Evolutionary conservation across 2,329 filamentous ascomycete species (phyloP), one percentile per base, ranked within the genome.

Genomic region (Stylonectria norvegica): DNA sequence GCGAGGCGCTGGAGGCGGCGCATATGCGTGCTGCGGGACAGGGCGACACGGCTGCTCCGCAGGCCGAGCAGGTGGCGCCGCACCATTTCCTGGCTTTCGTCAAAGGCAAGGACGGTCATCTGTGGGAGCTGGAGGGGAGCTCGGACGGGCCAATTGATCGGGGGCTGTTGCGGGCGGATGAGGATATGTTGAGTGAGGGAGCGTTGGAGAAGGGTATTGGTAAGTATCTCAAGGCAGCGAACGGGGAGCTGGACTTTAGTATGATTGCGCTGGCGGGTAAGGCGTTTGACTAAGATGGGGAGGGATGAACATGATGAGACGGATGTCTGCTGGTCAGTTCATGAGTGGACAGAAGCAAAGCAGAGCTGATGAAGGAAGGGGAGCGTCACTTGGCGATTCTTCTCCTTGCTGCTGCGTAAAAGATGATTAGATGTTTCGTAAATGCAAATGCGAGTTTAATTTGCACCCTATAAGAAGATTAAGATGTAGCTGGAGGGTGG

Each of bases 11-110:
- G 42, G 87, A 91, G 63, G 75, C 71, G 34, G 86, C 85, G 1
- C 86, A 93, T 64, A 80, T 81, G 52, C 74, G 75, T 38, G 86
- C 85, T 5, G 88, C 85, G 4, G 67, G 67, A 2, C 64, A 71
- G 28, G 89, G 89, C 1, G 85, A 88, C 57, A 86, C 85, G 0
- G 62, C 62, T 11, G 76, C 84, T 1, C 84, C 84, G 2, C 57
- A 67, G 14, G 78, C 80, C 9, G 75, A 82, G 10, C 79, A 78
- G 33, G 70, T 72, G 20, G 69, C 81, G 1, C 84, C 86, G 31
- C 70, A 88, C 48, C 88, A 94, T 61, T 94, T 89, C 56, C 83
- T 94, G 27, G 85, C 85, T 29, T 93, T 90, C 59, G 81, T 90
- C 34, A 89, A 85, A 64, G 70, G 69, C 4, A 72, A 76, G 52